Conservation (phyloP, 306 rosid species). For the Rubus idaeus region DNA sequence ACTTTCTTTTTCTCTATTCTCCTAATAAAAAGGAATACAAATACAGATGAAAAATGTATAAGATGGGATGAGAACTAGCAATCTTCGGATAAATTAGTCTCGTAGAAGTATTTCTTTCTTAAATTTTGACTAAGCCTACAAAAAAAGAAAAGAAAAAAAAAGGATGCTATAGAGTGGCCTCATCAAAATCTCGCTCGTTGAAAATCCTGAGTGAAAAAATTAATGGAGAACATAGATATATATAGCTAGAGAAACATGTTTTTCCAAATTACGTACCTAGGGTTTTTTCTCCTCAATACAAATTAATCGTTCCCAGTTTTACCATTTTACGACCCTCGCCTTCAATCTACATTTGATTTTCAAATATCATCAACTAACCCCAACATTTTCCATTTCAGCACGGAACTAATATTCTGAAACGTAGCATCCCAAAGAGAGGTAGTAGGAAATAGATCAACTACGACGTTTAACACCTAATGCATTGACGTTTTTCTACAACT, state of each 20-base stretch:
- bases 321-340: no score
- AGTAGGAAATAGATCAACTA: not conserved
- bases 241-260: not conserved
- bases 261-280: not conserved
- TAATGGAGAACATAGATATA: no score
- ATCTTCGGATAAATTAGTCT: no score
- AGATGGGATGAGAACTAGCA: not conserved
- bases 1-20: not conserved
- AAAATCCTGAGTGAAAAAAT: no score
- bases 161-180: no score
- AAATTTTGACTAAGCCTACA: no score
- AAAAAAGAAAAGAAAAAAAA: no score
- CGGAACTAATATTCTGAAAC: not conserved
- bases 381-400: not conserved
- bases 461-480: not conserved
- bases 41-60: not conserved
- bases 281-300: not conserved
- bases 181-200: no score
- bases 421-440: not conserved
- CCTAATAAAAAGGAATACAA: not conserved
- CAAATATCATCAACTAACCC: not conserved
- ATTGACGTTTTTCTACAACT: not conserved
- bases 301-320: not conserved
- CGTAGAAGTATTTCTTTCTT: no score
- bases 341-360: no score